Base-by-base conservation (phyloP, 192 early-diverging fungal species). In the Coemansia sp. region DNA sequence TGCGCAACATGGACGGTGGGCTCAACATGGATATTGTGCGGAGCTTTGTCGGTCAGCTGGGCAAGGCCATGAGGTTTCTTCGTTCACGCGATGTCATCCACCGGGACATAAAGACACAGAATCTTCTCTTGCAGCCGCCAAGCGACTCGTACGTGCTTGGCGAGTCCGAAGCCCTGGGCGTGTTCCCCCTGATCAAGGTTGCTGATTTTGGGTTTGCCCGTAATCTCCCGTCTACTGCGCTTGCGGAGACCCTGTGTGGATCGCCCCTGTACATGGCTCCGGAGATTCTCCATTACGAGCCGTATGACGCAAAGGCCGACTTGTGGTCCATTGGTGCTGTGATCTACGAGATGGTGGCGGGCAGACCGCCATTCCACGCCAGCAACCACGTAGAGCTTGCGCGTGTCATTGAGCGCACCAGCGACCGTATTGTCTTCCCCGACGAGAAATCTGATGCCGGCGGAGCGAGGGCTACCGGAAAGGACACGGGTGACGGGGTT, bases 131-230 rank as follows among this genome's bases (percentile, higher is more conserved):
- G n/a, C 81, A 87, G 48, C 89, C 90, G 12, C 73, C 81, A 19
- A 69, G n/a, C 42, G 60, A 63, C 22, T 41, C 61, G 67, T 83
- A 87, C 61, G 44, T 56, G 14, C 6, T 75, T 72, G 72, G 81
- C 37, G 62, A 85, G 72, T 75, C 82, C 8, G 84, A 85, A 57
- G 67, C 60, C 0, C 42, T 45, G 6, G 76, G 77, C 16, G 65
- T 37, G 5, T 59, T 72, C 20, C 97, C 97, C 14, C 80, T 81
- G 32, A 81, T 99, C 12, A 97, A 98, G 68, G 87, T 99, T 12
- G 98, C 95, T 9, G 98, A 99, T 75, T 99, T 99, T 81, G 98
- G 98, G 11, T 99, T 99, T 85, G 96, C 98, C 2, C 87, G 98
- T 19, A 90, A 90, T 13, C 77, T 99, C 40, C 92, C 90, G 19